Conservation (phyloP, 192 early-diverging fungal species). For the Coemansia sp. region DNA sequence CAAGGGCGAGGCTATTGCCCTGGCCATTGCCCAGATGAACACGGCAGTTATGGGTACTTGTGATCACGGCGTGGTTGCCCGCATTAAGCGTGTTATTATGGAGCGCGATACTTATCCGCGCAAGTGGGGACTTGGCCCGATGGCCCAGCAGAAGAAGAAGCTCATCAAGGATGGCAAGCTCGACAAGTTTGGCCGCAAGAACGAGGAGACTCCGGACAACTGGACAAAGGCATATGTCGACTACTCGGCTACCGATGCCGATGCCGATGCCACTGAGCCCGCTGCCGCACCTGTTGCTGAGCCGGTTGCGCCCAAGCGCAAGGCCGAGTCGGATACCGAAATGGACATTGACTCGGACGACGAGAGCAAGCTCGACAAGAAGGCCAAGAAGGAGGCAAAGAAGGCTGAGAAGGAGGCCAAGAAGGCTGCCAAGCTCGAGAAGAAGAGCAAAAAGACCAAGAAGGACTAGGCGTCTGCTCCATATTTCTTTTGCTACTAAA, state of each 20-base stretch:
- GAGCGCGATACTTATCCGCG: constrained; percentile 99
- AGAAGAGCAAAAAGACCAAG: constrained; percentile 31
- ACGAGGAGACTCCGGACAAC: constrained; percentile 73
- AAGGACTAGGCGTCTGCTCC: constrained; percentile 16
- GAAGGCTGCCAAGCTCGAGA: constrained; percentile 27
- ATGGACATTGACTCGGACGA: constrained; percentile 25
- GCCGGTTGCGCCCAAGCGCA: constrained; percentile 20
- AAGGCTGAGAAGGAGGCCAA: constrained; percentile 37
- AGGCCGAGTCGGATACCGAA: constrained; percentile 30
- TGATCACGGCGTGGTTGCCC: constrained; percentile 96
- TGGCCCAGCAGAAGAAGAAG: constrained; percentile 97
- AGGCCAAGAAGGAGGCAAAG: constrained; percentile 31
- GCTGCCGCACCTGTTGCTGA: constrained; percentile 7
- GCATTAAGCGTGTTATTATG: constrained; percentile 99
- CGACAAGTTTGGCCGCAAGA: constrained; percentile 93
- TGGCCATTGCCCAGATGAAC: constrained; percentile 97
- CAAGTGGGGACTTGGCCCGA: constrained; percentile 95
- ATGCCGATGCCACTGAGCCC: constrained; percentile 3
- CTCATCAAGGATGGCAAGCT: constrained; percentile 96
- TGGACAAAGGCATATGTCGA: constrained; percentile 85
- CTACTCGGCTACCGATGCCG: constrained; percentile 36
- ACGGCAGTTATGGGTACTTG: constrained; percentile 96
- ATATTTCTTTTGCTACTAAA: constrained; percentile 2
- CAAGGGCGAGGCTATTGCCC: constrained; percentile 98
- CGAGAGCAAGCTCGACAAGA: constrained; percentile 34